Base-by-base conservation (phyloP, 2,329 filamentous ascomycete species). In the Penicillium sp. region DNA sequence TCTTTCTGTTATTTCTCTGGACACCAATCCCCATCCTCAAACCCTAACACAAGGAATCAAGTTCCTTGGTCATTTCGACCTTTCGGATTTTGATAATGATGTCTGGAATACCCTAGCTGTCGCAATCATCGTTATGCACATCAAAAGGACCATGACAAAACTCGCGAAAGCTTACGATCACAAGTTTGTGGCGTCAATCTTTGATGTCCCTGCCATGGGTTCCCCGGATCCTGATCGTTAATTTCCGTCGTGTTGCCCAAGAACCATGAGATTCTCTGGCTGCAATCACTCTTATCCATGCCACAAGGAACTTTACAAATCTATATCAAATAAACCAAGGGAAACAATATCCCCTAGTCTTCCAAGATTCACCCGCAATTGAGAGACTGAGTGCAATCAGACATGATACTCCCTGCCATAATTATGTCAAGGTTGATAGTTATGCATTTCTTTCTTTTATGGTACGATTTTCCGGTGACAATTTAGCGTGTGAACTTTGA, bases 71-170 rank as follows among this genome's bases (percentile, higher is more conserved):
- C 78, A 80, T 52, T 82, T 85, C 61, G 80, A 86, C 65, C 79
- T 85, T 55, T 76, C 75, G 4, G 77, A 83, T 43, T 68, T 71
- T 9, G 78, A 78, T 1, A 81, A 82, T 58, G 84, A 86, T 66
- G 83, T 86, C 2, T 87, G 84, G 84, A 85, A 85, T 65, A 77
- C 80, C 5, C 72, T 86, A 4, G 82, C 83, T 0, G 62, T 86
- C 49, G 82, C 83, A 0, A 83, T 86, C 57, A 72, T 83, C 6
- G 74, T 83, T 12, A 77, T 83, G 60, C 80, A 83, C 66, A 78
- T 80, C 53, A 77, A 83, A 6, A 80, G 81, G 58, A 76, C 78
- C 35, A 77, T 83, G 76, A 61, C 78, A 51, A 70, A 77, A 54
- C 70, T 83, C 23, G 75, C 76, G 41, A 68, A 76, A 36, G 72